A percentile compares a stretch with the other conserved stretches of the same genome.
Evolutionary conservation across 1,284 basidiomycete species (phyloP).

Genomic region (Porogramme epimiltina): DNA sequence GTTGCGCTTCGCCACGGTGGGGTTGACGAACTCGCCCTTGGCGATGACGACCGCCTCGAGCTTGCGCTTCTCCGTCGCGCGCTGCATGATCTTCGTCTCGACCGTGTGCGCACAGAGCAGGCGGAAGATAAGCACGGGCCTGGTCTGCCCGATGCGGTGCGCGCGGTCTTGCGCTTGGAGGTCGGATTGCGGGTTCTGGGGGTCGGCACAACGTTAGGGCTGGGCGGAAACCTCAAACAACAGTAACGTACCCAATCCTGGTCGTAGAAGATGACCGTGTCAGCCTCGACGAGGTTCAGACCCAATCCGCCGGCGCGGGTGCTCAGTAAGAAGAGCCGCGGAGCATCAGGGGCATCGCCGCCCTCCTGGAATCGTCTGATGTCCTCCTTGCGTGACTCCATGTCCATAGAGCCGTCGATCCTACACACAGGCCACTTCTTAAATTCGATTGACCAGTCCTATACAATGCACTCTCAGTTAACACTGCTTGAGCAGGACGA

Average conservation of each 20-base stretch:
- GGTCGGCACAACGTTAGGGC: too few relatives aligned
- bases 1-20: constrained; percentile 41
- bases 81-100: constrained; percentile 90
- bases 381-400: constrained; percentile 79
- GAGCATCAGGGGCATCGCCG: constrained; percentile 65
- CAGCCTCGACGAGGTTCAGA: constrained; percentile 91
- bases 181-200: constrained; percentile 94
- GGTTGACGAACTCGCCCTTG: constrained; percentile 86
- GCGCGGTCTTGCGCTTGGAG: constrained; percentile 95
- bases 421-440: constrained; percentile 86
- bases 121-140: constrained; percentile 86
- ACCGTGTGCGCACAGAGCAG: constrained; percentile 87
- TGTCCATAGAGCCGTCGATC: constrained; percentile 86
- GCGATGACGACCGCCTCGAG: constrained; percentile 94
- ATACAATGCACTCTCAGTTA: constrained; percentile 5
- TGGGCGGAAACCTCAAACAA: not conserved
- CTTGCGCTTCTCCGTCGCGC: constrained; percentile 86
- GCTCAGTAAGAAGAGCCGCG: constrained; percentile 85
- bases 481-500: not conserved
- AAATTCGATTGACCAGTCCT: constrained; percentile 86
- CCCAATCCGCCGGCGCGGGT: constrained; percentile 93
- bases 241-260: constrained; percentile 83
- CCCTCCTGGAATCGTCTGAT: constrained; percentile 86
- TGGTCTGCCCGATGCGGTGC: constrained; percentile 93
- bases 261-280: constrained; percentile 95